Evolutionary conservation across 2,329 filamentous ascomycete species (phyloP), one percentile per base, ranked within the genome.

Genomic region (Aspergillus sp.): DNA sequence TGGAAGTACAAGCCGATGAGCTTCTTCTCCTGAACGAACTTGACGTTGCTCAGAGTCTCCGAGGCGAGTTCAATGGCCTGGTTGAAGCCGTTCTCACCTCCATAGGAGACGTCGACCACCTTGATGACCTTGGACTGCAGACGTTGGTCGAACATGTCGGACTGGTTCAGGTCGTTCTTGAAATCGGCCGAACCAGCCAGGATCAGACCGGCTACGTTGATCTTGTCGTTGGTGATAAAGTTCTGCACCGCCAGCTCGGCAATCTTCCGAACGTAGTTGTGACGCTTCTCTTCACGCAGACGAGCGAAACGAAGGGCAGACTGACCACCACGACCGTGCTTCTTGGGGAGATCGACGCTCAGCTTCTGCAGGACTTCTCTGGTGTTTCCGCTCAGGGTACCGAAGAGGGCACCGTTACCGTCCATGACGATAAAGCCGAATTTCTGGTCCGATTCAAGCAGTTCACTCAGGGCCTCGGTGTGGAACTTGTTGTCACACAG

Each of bases 391-490:
- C 91, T 96, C 40, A 99, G 82, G 1, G 94, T 99, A 66, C 94
- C 94, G 64, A 99, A 99, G 25, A 99, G 86, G 41, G 94, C 90
- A 66, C 94, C 95, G 77, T 99, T 99, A 79, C 94, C 94, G 72
- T 99, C 94, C 94, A 99, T 99, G 78, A 99, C 88, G 75, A 99
- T 99, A 79, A 99, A 99, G 50, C 94, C 94, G 66, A 99, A 99
- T 77, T 96, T 97, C 78, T 97, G 94, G 73, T 99, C 94, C 16
- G 93, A 97, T 78, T 99, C 94, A 62, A 99, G 87, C 68, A 99
- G 84, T 79, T 99, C 94, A 61, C 92, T 94, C 62, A 99, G 80
- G 16, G 94, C 93, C 77, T 99, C 94, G 53, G 94, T 99, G 73
- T 99, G 94, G 77, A 99, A 99, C 72, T 99, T 99, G 83, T 99